Conservation (phyloP, 169 alveolate species). For the Plasmodium inui region DNA sequence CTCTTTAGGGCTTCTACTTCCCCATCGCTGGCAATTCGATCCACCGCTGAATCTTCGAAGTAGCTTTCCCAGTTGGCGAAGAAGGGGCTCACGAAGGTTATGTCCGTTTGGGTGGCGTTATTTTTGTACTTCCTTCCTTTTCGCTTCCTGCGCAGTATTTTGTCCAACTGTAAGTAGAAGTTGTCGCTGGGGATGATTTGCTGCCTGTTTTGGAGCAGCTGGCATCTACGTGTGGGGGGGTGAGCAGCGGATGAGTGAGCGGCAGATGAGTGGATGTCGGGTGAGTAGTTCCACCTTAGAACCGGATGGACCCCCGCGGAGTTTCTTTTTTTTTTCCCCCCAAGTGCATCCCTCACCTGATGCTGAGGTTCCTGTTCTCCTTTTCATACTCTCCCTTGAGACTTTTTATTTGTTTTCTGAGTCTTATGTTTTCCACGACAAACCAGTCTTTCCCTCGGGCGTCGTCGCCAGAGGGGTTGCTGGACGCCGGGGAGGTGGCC, state of each 20-base stretch:
- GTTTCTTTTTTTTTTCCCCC: too few relatives aligned
- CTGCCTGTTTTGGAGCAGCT: constrained; percentile 23
- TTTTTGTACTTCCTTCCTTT: constrained; percentile 31
- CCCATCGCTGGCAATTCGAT: constrained; percentile 37
- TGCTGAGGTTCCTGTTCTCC: neutral
- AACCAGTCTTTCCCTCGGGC: constrained; percentile 18
- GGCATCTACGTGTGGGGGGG: constrained; percentile 12
- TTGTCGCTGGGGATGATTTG: constrained; percentile 6
- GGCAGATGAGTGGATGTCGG: neutral
- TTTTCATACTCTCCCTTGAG: constrained; percentile 27
- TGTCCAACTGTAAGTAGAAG: constrained; percentile 22
- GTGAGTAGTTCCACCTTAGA: neutral
- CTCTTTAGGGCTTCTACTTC: constrained; percentile 19
- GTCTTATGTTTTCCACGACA: constrained; percentile 43
- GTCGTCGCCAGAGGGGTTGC: neutral
- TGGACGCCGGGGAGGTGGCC: neutral
- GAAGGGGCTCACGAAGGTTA: constrained; percentile 27
- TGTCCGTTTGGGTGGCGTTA: constrained; percentile 19
- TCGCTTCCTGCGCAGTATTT: constrained; percentile 1
- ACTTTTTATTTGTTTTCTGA: constrained; percentile 46
- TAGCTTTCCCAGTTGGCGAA: constrained; percentile 37
- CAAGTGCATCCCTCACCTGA: neutral
- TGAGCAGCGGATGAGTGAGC: too few relatives aligned
- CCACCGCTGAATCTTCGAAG: constrained; percentile 18
- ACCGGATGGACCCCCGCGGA: neutral